phyloP scores from a whole-genome alignment of 106 monocot species.

The Posidonia australis region DNA sequence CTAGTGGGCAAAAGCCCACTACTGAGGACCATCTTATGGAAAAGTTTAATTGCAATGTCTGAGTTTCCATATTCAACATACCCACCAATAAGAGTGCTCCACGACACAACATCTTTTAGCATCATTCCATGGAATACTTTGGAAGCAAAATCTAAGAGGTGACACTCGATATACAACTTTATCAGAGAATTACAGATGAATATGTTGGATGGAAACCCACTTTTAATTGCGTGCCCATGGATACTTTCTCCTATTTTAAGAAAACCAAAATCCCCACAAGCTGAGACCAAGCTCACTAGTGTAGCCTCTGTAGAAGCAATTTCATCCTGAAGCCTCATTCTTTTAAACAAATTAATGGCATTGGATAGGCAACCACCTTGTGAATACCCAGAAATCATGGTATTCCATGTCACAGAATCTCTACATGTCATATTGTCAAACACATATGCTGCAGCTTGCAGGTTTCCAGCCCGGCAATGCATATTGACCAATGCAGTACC shows the following conservation, averaged over 20 bases:
- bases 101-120: slow-evolving; percentile 46
- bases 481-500: slow-evolving; percentile 41
- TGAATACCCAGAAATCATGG: slow-evolving; percentile 44
- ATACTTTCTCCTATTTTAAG: slow-evolving; percentile 19
- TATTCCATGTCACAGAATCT: slow-evolving; percentile 57
- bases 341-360: slow-evolving; percentile 33
- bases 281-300: slow-evolving; percentile 41
- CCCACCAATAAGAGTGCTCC: slow-evolving; percentile 70
- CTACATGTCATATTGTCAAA: slow-evolving; percentile 39
- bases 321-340: slow-evolving; percentile 28
- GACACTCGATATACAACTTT: slow-evolving; percentile 41
- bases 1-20: slow-evolving; percentile 21
- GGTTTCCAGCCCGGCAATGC: slow-evolving; percentile 25
- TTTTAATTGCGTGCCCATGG: slow-evolving; percentile 25
- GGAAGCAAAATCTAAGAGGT: slow-evolving; percentile 21
- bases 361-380: slow-evolving; percentile 24
- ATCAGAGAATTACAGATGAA: slow-evolving; percentile 50
- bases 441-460: slow-evolving; percentile 31
- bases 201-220: slow-evolving; percentile 29
- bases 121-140: slow-evolving; percentile 39
- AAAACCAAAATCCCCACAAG: slow-evolving; percentile 16
- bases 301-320: slow-evolving; percentile 36
- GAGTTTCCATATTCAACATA: slow-evolving; percentile 27
- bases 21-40: slow-evolving; percentile 24
- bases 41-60: slow-evolving; percentile 40